Base-by-base conservation (phyloP, 2,329 filamentous ascomycete genomes). In the Microdochium nivale region DNA sequence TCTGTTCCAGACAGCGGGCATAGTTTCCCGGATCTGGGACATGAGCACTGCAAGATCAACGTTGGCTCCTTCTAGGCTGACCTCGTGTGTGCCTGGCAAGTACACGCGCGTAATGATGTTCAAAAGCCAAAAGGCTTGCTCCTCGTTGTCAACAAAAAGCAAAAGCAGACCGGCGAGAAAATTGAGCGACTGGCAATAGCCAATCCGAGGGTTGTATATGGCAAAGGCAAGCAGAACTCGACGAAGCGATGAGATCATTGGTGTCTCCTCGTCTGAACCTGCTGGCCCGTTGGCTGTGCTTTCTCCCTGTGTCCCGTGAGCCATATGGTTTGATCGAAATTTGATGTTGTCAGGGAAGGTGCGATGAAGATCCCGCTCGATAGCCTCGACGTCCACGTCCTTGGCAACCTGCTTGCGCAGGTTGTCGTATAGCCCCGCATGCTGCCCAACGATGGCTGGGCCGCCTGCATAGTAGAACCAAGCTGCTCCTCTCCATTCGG, bases 381-480 rank as follows among this genome's bases (percentile, higher is more conserved):
- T 96, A 49, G 91, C 87, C 62, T 97, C 92, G 44, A 86, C 78
- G 60, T 96, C 90, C 49, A 88, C 79, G 0, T 80, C 75, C 62
- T 87, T 85, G 32, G 88, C 82, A 54, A 74, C 71, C 54, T 80
- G 76, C 51, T 78, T 73, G 30, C 94, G 73, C 37, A 95, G 72
- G 50, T 83, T 77, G 50, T 83, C 79, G 65, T 96, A 97, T 16
- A 92, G 72, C 1, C 88, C 88, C 4, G 83, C 79, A 59, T 95
- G 81, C 62, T 88, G 86, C 49, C 83, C 80, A 54, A 96, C 67
- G 57, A 90, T 86, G 47, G 84, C 83, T 24, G 90, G 90, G 1
- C 92, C 92, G 21, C 90, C 90, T 11, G 90, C 90, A 65, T 96
- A 97, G 71, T 88, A 96, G 67, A 95, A 97, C 92, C 92, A 97